phyloP scores from a whole-genome alignment of 2,329 filamentous ascomycete genomes.

The Chaetothyriales sp. region DNA sequence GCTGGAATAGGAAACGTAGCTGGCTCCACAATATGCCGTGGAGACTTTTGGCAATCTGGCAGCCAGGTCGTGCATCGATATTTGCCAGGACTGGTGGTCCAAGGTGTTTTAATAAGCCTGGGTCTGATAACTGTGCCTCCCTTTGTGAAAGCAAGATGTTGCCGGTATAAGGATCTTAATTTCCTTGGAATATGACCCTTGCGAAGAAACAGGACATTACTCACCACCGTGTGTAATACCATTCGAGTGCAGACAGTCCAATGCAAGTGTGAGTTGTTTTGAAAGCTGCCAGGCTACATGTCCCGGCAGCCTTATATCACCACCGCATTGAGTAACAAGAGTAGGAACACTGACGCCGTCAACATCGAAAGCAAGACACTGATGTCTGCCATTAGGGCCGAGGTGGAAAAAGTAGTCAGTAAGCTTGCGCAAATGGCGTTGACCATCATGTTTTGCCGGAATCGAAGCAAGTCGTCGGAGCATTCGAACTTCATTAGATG shows the following conservation, averaged over 20 bases:
- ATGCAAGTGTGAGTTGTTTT: conserved; percentile 11
- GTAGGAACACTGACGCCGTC: conserved; percentile 14
- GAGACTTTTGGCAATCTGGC: conserved; percentile 6
- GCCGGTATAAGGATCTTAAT: conserved; percentile 11
- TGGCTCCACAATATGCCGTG: conserved; percentile 10
- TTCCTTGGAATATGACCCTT: conserved; percentile 3
- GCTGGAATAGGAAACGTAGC: conserved; percentile 3
- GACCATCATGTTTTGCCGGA: conserved; percentile 6
- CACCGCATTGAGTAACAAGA: conserved; percentile 7
- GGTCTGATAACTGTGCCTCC: conserved; percentile 5
- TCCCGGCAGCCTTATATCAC: conserved; percentile 9
- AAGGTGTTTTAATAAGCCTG: conserved; percentile 5
- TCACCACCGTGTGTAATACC: conserved; percentile 12
- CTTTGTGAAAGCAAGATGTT: conserved; percentile 12
- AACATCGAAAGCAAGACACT: conserved; percentile 16
- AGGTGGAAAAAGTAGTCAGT: conserved; percentile 13
- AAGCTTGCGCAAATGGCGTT: conserved; percentile 5
- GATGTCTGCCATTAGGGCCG: conserved; percentile 18
- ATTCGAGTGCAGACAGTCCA: conserved; percentile 12
- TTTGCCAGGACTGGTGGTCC: conserved; percentile 5
- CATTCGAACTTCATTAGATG: conserved; percentile 6
- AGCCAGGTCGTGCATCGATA: conserved; percentile 4
- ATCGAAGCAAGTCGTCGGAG: conserved; percentile 6
- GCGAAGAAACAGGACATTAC: conserved; percentile 1
- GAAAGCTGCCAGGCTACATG: conserved; percentile 11